phyloP scores from a whole-genome alignment of 441 rosid genomes.

The Adansonia rubrostipa region DNA sequence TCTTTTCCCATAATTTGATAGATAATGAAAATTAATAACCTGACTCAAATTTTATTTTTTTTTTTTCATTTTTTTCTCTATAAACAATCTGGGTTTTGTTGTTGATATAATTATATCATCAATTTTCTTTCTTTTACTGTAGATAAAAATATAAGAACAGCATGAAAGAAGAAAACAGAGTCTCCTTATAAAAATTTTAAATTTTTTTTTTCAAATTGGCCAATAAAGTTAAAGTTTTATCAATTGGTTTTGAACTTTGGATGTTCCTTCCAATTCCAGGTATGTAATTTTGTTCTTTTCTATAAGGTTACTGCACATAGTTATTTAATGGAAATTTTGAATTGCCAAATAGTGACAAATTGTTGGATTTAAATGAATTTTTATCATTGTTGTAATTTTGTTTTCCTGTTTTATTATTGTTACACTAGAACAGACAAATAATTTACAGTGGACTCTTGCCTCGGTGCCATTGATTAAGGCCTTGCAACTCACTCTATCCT shows the following conservation, averaged over 20 bases:
- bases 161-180: neutral
- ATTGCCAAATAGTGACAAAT: neutral
- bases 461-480: slow-evolving; percentile 88
- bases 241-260: neutral
- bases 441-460: slow-evolving; percentile 83
- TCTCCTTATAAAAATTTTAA: neutral
- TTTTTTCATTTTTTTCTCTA: neutral
- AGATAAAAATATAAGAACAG: neutral
- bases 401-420: slow-evolving; percentile 27
- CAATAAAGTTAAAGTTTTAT: neutral
- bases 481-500: slow-evolving; percentile 76
- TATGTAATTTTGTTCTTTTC: slow-evolving; percentile 4
- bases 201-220: neutral
- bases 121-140: neutral
- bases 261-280: neutral
- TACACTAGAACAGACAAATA: slow-evolving; percentile 58
- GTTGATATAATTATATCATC: neutral
- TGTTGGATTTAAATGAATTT: slow-evolving; percentile 16
- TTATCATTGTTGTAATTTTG: slow-evolving; percentile 28
- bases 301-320: neutral
- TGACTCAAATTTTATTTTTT: neutral
- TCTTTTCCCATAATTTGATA: neutral
- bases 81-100: neutral
- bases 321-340: neutral
- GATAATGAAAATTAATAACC: neutral